Conservation (phyloP, 2,329 filamentous ascomycete species). For the Leptographium flavum region DNA sequence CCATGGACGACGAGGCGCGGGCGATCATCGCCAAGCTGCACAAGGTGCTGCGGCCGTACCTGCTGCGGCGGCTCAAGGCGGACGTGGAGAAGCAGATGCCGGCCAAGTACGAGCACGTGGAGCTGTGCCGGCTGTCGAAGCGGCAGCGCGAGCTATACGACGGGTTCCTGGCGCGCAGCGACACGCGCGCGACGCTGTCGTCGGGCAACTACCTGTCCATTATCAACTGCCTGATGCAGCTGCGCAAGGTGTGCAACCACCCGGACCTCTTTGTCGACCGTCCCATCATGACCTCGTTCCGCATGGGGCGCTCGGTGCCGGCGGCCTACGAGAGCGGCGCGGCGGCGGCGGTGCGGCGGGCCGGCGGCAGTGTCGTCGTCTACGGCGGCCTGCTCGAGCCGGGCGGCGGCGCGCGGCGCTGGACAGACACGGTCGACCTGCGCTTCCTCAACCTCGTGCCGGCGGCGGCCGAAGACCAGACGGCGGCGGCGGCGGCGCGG, state of each 20-base stretch:
- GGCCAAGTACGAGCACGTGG: constrained; percentile 91
- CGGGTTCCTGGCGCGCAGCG: constrained; percentile 80
- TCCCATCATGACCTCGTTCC: constrained; percentile 92
- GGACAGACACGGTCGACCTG: constrained; percentile 53
- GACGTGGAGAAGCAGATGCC: constrained; percentile 99
- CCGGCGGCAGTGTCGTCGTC: constrained; percentile 46
- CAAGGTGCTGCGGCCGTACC: constrained; percentile 81
- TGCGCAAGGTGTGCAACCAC: constrained; percentile 96
- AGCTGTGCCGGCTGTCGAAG: constrained; percentile 90
- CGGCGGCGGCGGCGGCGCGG: constrained; percentile 35
- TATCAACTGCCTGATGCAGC: constrained; percentile 95
- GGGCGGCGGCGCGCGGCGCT: constrained; percentile 19
- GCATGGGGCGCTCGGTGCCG: constrained; percentile 67
- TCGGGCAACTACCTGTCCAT: constrained; percentile 96
- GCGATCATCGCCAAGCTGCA: constrained; percentile 88
- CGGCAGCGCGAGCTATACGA: constrained; percentile 92
- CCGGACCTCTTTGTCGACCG: constrained; percentile 93
- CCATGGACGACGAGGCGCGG: constrained; percentile 87
- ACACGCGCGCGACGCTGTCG: constrained; percentile 76
- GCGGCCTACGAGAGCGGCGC: constrained; percentile 55
- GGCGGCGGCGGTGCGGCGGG: constrained; percentile 52
- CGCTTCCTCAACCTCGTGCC: constrained; percentile 70
- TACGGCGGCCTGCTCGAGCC: no score
- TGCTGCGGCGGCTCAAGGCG: constrained; percentile 79
- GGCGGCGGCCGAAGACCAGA: constrained; percentile 52